Evolutionary conservation across 805 yeast genomes (phyloP).

Genomic region (Wickerhamiella bombiphila): DNA sequence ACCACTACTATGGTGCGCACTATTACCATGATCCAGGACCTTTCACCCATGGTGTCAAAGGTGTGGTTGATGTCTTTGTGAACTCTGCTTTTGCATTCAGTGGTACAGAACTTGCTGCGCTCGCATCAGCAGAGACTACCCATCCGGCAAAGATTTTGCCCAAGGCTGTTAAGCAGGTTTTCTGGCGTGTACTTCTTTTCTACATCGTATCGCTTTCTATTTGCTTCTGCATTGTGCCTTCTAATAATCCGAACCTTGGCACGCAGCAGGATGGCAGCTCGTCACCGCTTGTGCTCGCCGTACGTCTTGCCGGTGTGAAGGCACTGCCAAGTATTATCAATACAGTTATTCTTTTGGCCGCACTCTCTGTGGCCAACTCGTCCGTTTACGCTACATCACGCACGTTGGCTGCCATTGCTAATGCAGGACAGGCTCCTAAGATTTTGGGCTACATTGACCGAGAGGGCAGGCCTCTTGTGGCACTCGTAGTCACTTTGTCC

Average conservation of each 20-base stretch:
- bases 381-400: slow-evolving; percentile 61
- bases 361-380: slow-evolving; percentile 61
- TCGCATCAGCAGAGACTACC: slow-evolving; percentile 62
- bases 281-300: slow-evolving; percentile 62
- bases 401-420: slow-evolving; percentile 50
- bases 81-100: slow-evolving; percentile 59
- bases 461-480: slow-evolving; percentile 63
- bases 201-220: slow-evolving; percentile 45
- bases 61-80: slow-evolving; percentile 47
- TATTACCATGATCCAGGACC: slow-evolving; percentile 54
- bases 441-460: slow-evolving; percentile 50
- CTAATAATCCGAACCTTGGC: slow-evolving; percentile 34
- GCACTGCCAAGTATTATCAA: slow-evolving; percentile 60
- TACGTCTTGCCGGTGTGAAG: slow-evolving; percentile 46
- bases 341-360: slow-evolving; percentile 53
- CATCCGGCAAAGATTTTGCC: slow-evolving; percentile 58
- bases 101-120: slow-evolving; percentile 59
- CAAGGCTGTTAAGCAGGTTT: slow-evolving; percentile 63
- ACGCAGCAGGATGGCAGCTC: slow-evolving; percentile 43
- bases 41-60: slow-evolving; percentile 32
- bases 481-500: slow-evolving; percentile 32
- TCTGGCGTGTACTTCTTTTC: slow-evolving; percentile 66
- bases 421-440: slow-evolving; percentile 48
- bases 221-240: slow-evolving; percentile 63
- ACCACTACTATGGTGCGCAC: slow-evolving; percentile 38